Base-by-base conservation (phyloP, 805 yeast species). In the Lachancea mirantina region DNA sequence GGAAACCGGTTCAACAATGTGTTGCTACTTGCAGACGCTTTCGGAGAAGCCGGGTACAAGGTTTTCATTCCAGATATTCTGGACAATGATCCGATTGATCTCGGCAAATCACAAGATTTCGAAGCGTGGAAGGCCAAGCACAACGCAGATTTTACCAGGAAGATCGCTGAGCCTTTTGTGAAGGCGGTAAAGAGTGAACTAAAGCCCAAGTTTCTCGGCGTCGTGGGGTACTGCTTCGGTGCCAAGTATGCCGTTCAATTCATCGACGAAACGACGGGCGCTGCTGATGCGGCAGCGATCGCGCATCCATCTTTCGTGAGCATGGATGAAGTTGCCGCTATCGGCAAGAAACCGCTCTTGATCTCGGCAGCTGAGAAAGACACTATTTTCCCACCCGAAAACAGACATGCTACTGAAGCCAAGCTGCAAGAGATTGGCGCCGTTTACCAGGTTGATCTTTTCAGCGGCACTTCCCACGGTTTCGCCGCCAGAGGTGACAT, bases 181-280 rank as follows among this genome's bases (percentile, higher is more conserved):
- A 46, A 52, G 2, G 50, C 49, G 6, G 56, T 80, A 35, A 70
- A 62, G 39, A 46, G 52, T 17, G 70, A 68, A 36, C 53, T 57
- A 34, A 59, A 59, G n/a, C 72, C 74, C 11, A 54, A 62, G 32
- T 73, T 65, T 43, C 39, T 79, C 14, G 76, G 70, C 25, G 72
- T 74, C 14, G 60, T 79, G 37, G 95, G 96, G 15, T 76, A 84
- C 64, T 85, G 96, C 61, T 85, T 66, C 43, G 96, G 96, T 53
- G 95, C 84, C 24, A 81, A 77, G 57, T 76, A 64, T 45, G 75
- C 72, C 20, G 46, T 81, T 36, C 74, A 69, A 39, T 70, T 76
- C 36, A 47, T 64, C 7, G 36, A 61, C 28, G 46, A 53, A 4
- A 45, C 49, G 2, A 37, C 31, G 6, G 70, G 70, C 15, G 26